Base-by-base conservation (phyloP, 441 rosid species). In the Gossypium schwendimanii region DNA sequence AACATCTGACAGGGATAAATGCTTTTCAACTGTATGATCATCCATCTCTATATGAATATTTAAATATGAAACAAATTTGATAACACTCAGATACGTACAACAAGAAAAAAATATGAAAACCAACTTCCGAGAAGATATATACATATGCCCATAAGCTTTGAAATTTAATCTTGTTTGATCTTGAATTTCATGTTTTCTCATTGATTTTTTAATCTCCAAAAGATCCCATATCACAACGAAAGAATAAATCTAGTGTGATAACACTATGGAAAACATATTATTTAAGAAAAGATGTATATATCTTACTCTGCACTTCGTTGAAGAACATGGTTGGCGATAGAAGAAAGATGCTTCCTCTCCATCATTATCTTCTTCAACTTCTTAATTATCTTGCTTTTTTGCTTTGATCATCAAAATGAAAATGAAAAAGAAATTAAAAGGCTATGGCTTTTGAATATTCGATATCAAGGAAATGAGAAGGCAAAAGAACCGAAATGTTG, bases 261-360 rank as follows among this genome's bases (percentile, higher is more conserved):
- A 63, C 24, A 15, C 54, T 12, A 58, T 24, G 63, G 2, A 36
- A 36, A 36, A 36, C 41, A 8, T 39, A 39, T 39, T 39, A 39
- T 39, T 39, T 7, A 39, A 39, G 44, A 41, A 20, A 44, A 64
- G 11, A 61, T 26, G 62, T 70, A 49, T 20, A 15, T 10, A 8
- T 45, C 36, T 72, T 89, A 95, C 98, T 63, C 74, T 63, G 98
- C 88, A 76, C 89, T 93, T 79, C 73, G 74, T 26, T 71, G 82
- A 63, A 93, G 84, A 70, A 93, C 85, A 78, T 81, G 86, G 78
- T 80, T 85, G 15, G 98, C 97, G 74, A 85, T 74, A 92, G 95
- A 80, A 78, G 98, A 95, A n/a, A 88, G 83, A 73, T 87, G 91
- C 91, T 91, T 91, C 89, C 76, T 87, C 75, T 75, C 73, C 74